Base-by-base conservation (phyloP, 306 rosid species). In the Sicyos baderoa region DNA sequence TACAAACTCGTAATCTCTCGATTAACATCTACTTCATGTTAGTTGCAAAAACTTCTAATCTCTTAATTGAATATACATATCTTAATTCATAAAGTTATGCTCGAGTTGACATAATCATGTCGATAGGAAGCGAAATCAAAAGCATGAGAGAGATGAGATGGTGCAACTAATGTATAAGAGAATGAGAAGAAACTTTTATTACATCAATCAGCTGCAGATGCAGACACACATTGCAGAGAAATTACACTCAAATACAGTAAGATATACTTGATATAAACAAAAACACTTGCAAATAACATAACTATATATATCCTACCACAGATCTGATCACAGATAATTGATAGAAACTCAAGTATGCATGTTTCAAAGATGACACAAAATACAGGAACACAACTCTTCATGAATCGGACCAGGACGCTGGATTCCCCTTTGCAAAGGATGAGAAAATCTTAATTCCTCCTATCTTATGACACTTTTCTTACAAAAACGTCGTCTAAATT, bases 321-420 rank as follows among this genome's bases (percentile, higher is more conserved):
- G 71, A 65, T 65, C 71, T 44, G 19, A 65, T 49, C 47, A 45
- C 7, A 21, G 54, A 65, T 56, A 32, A 23, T 37, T 61, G 25
- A 18, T 13, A 65, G 29, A 65, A 18, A 45, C 54, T 65, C 71
- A 65, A 12, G 32, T 44, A 6, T 64, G 70, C 54, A 64, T 64
- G 70, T 45, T 64, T 11, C 1, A 5, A 40, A 40, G 68, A 62
- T 4, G 51, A 62, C 29, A 62, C 51, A 47, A 47, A 62, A 63
- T 19, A 16, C 45, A 44, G 45, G 29, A 22, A 65, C 35, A 45
- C 35, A 1, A 35, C 40, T 17, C 71, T 21, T 65, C 13, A 29
- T 21, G 56, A 42, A 67, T 67, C 71, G 71, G 71, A 67, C 71
- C 71, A 23, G 53, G 71, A 67, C 10, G 71, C 71, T 67, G 54